A percentile compares a stretch with the other conserved stretches of the same genome.
Evolutionary conservation across 805 yeast species (phyloP).

Genomic region (Candida boidinii): DNA sequence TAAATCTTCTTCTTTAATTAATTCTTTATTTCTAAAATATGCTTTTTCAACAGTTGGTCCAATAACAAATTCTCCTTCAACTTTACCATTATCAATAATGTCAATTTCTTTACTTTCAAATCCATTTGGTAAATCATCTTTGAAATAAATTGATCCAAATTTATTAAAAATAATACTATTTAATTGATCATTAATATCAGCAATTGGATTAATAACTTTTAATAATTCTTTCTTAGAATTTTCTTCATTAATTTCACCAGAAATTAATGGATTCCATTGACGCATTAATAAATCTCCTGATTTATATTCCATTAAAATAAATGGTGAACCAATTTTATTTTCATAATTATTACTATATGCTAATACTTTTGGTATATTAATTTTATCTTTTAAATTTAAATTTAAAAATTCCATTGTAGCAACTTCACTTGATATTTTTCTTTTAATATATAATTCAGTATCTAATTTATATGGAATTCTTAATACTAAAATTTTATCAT

Average conservation of each 20-base stretch:
- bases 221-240: conserved; percentile 41
- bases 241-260: conserved; percentile 44
- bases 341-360: conserved; percentile 53
- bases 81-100: conserved; percentile 42
- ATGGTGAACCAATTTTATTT: conserved; percentile 67
- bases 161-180: conserved; percentile 49
- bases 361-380: conserved; percentile 70
- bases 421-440: conserved; percentile 78
- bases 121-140: conserved; percentile 59
- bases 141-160: conserved; percentile 78
- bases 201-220: conserved; percentile 62
- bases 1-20: conserved; percentile 40
- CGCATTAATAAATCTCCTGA: conserved; percentile 82
- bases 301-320: conserved; percentile 69
- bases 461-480: conserved; percentile 81
- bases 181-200: conserved; percentile 32
- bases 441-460: conserved; percentile 52
- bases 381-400: conserved; percentile 53
- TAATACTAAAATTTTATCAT: conserved; percentile 53
- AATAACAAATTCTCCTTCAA: conserved; percentile 46
- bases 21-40: conserved; percentile 60
- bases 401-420: conserved; percentile 85
- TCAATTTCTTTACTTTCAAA: conserved; percentile 27
- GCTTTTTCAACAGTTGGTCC: conserved; percentile 84
- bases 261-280: conserved; percentile 78